These are phyloP conservation scores for Fusarium lateritium DNA, from an alignment of 2,329 filamentous ascomycete species.

Conservation along the genomic window DNA sequence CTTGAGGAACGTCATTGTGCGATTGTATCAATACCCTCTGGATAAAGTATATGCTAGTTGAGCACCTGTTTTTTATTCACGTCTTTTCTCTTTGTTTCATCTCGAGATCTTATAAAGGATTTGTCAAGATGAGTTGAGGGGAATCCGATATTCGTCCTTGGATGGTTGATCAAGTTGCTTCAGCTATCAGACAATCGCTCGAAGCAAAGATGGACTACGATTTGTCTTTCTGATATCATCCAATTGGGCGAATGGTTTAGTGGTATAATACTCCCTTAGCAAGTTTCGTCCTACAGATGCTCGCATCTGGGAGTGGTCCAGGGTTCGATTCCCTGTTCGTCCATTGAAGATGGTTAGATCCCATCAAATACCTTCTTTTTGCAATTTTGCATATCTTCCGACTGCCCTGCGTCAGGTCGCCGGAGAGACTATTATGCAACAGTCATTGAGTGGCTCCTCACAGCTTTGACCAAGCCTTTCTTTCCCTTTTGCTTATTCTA, in stretches of 20 bases:
- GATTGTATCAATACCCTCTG: neutral
- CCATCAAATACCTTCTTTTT: slow-evolving; percentile 39
- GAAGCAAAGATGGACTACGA: neutral
- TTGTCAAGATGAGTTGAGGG: neutral
- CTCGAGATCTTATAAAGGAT: neutral
- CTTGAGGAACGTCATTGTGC: neutral
- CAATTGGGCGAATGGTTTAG: slow-evolving; percentile 51
- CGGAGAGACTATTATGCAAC: neutral
- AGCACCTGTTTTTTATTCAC: neutral
- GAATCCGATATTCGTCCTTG: neutral
- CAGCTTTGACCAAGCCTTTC: too few species aligned
- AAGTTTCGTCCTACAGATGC: slow-evolving; percentile 33
- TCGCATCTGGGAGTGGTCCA: slow-evolving; percentile 50
- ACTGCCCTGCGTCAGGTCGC: neutral
- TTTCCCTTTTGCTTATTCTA: too few species aligned
- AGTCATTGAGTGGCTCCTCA: too few species aligned
- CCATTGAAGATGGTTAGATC: slow-evolving; percentile 43
- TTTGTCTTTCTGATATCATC: neutral
- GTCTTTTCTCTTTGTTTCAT: too few species aligned
- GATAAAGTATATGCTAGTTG: neutral
- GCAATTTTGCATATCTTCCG: neutral
- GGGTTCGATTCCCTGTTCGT: slow-evolving; percentile 54
- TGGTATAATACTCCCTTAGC: slow-evolving; percentile 54
- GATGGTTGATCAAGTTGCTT: neutral
- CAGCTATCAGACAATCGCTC: neutral